These are phyloP conservation scores for Xylaria sp. DNA, from an alignment of 2,329 filamentous ascomycete species.

Conservation along the genomic window DNA sequence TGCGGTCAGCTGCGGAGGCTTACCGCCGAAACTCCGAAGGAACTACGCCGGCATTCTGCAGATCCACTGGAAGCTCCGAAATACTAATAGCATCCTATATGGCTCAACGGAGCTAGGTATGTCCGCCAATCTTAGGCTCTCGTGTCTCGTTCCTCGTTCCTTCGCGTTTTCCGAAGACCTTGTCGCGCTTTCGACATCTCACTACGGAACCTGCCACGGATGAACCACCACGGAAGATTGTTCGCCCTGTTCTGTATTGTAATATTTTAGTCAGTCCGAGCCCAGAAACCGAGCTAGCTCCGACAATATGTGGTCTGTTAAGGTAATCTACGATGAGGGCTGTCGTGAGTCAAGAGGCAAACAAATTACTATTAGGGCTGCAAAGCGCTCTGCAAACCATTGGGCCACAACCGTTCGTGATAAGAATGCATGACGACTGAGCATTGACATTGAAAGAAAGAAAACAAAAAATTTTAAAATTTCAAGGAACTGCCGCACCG, in stretches of 20 bases:
- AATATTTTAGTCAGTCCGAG: background rate
- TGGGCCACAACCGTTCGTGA: background rate
- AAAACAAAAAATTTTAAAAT: background rate
- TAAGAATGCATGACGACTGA: background rate
- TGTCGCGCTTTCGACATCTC: conserved; percentile 1
- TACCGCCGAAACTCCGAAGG: background rate
- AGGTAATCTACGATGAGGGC: background rate
- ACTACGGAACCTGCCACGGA: background rate
- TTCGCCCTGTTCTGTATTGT: background rate
- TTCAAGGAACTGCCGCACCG: background rate
- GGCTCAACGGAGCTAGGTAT: conserved; percentile 1
- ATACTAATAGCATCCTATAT: background rate
- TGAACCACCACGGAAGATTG: background rate
- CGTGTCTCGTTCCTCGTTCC: conserved; percentile 33
- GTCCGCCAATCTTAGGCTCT: conserved; percentile 26
- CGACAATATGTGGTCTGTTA: background rate
- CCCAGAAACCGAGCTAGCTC: conserved; percentile 3
- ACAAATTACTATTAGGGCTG: background rate
- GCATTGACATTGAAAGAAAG: background rate
- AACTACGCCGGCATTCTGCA: background rate
- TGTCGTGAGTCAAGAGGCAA: background rate
- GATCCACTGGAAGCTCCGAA: background rate
- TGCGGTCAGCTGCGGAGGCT: background rate
- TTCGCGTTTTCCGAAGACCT: conserved; percentile 18
- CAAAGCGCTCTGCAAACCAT: background rate